Base-by-base conservation (phyloP, 768 basidiomycete genomes). In the Podaxis sp. region DNA sequence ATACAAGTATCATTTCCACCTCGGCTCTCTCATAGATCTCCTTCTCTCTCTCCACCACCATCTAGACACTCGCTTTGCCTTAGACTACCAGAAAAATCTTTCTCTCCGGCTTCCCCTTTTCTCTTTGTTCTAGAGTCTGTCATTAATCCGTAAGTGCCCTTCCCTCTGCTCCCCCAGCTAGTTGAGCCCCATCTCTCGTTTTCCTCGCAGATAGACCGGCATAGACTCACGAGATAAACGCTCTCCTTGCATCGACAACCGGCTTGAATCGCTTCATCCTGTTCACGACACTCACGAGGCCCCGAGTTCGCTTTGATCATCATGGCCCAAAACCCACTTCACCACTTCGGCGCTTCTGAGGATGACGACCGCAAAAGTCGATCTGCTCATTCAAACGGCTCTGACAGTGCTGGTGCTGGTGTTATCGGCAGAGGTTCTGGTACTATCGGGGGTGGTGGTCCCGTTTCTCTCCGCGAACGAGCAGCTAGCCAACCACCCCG, bases 401-500 rank as follows among this genome's bases (percentile, higher is more conserved):
- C 54, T 53, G 59, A 60, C 46, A 42, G 38, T 27, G 13, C 50
- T 35, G 59, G 40, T n/a, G 23, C 27, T 23, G 59, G 32, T 11
- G 40, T 52, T 23, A 35, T 60, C 5, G 42, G 59, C 14, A 50
- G 59, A 3, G 59, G 59, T 13, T 53, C 50, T 42, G 50, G 59
- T 18, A n/a, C 73, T 44, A 70, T 73, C 50, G 71, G 73, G 44
- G 76, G 79, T 55, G 79, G 82, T 46, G 76, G 77, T 38, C 66
- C 76, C 56, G 72, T 74, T 61, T 76, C 80, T 61, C 74, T 78
- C 54, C 80, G 84, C 60, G 86, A 88, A 73, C 77, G 88, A 61
- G 88, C 88, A 46, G 81, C 87, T 1, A 87, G 85, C 69, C 88
- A 90, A 67, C 88, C 88, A 6, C 87, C 88, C 2, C 81, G 80